Evolutionary conservation across 2,329 filamentous ascomycete genomes (phyloP).

Genomic region (Fusarium hainanense): DNA sequence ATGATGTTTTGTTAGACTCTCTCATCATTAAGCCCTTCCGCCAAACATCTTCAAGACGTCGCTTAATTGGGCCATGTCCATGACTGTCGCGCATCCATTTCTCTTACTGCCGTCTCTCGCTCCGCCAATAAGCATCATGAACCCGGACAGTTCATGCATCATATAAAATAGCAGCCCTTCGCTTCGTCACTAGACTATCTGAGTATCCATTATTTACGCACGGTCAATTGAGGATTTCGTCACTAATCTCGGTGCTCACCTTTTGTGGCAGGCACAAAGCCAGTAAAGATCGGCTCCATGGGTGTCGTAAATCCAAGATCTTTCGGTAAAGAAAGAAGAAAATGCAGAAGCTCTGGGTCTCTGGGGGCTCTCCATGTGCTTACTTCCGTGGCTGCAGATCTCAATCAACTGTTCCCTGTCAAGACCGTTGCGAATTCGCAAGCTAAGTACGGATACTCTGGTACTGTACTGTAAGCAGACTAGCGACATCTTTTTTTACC

Average conservation of each 20-base stretch:
- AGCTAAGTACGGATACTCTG: neutral
- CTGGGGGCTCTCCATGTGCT: slow-evolving; percentile 2
- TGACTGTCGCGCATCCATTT: slow-evolving; percentile 3
- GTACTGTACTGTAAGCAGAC: neutral
- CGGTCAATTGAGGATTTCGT: slow-evolving; percentile 17
- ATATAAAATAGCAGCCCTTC: slow-evolving; percentile 5
- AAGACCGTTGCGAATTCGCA: slow-evolving; percentile 13
- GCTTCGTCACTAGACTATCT: neutral
- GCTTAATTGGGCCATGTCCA: neutral
- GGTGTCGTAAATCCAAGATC: slow-evolving; percentile 3
- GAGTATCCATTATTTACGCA: slow-evolving; percentile 10
- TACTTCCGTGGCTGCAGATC: slow-evolving; percentile 35
- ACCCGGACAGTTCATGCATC: slow-evolving; percentile 11
- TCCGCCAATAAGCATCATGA: slow-evolving; percentile 4
- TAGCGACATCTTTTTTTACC: slow-evolving; percentile 8
- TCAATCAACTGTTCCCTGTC: slow-evolving; percentile 36
- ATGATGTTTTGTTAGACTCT: slow-evolving; percentile 12
- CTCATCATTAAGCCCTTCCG: neutral
- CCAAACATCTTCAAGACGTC: slow-evolving; percentile 20
- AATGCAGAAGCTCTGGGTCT: slow-evolving; percentile 10
- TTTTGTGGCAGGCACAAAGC: slow-evolving; percentile 8
- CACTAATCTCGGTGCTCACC: slow-evolving; percentile 36
- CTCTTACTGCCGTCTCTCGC: neutral
- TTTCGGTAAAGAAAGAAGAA: neutral
- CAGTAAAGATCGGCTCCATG: slow-evolving; percentile 21